A percentile compares a stretch with the other conserved stretches of the same genome.
Evolutionary conservation across 257 asterid species (phyloP).

Genomic region (Solanum ossicruentum): DNA sequence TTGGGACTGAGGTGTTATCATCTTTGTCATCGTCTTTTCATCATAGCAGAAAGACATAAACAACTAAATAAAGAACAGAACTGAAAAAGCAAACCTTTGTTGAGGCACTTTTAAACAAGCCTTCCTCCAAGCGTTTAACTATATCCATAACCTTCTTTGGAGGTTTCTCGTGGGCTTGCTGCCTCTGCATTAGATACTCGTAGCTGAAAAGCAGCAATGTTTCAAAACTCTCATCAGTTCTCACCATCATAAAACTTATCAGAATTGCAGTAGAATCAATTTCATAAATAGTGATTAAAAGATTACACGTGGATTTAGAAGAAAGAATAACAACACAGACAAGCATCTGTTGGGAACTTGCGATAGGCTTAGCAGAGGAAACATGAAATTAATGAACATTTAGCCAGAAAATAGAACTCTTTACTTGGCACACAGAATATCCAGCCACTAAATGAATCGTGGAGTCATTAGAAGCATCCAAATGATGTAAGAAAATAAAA

Average conservation of each 20-base stretch:
- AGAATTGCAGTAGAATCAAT: not conserved
- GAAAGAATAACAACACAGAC: not conserved
- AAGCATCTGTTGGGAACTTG: not conserved
- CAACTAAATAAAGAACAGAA: not conserved
- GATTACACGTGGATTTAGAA: not conserved
- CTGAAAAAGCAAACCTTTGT: slow-evolving; percentile 45
- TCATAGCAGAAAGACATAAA: not conserved
- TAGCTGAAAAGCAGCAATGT: slow-evolving; percentile 35
- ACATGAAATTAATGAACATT: not conserved
- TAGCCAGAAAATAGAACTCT: not conserved
- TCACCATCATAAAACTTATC: not conserved
- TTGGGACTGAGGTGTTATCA: not conserved
- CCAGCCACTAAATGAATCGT: not conserved
- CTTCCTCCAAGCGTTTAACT: slow-evolving; percentile 77
- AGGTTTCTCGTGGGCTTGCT: slow-evolving; percentile 56
- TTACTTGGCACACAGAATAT: not conserved
- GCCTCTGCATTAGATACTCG: slow-evolving; percentile 47
- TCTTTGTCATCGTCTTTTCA: not conserved
- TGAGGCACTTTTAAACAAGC: slow-evolving; percentile 62
- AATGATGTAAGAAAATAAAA: not conserved
- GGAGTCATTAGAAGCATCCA: not conserved
- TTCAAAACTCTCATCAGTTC: not conserved
- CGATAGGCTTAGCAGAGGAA: not conserved
- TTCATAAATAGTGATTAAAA: not conserved
- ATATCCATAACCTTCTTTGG: slow-evolving; percentile 45